Percentiles rank a stretch among this genome's conserved stretches.
phyloP scores from a whole-genome alignment of 805 yeast species.

The Starmerella vaccinii region DNA sequence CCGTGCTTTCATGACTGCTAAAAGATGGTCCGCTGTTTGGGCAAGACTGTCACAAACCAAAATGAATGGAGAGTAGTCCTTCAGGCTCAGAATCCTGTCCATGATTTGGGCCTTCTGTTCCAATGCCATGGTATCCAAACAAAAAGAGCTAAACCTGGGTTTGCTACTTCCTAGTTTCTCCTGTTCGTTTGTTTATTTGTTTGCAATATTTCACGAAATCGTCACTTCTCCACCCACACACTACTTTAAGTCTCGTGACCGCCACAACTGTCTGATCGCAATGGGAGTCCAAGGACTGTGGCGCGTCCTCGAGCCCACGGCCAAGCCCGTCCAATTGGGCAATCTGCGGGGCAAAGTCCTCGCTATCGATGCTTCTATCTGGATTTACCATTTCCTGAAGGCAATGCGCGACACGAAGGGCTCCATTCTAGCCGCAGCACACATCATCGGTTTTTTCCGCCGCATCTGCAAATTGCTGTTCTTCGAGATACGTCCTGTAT shows the following conservation, averaged over 20 bases:
- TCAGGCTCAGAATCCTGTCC: conserved; percentile 54
- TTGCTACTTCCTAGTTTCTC: neutral
- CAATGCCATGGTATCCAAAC: conserved; percentile 7
- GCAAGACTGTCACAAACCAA: conserved; percentile 57
- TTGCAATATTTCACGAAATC: neutral
- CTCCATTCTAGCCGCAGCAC: conserved; percentile 63
- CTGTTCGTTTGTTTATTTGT: no score
- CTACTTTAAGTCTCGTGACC: conserved; percentile 3
- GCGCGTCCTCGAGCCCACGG: conserved; percentile 82
- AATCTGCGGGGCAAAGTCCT: conserved; percentile 64
- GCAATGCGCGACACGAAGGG: conserved; percentile 88
- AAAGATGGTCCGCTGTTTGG: conserved; percentile 52
- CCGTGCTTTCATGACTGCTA: conserved; percentile 48
- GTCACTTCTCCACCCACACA: neutral
- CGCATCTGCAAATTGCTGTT: conserved; percentile 82
- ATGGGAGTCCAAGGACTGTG: conserved; percentile 98
- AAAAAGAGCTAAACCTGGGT: neutral
- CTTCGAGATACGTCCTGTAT: conserved; percentile 65
- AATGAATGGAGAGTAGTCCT: conserved; percentile 66
- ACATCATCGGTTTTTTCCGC: conserved; percentile 89
- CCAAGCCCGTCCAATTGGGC: conserved; percentile 82
- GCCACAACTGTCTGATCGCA: neutral
- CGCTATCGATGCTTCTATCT: conserved; percentile 96
- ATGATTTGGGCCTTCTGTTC: conserved; percentile 39
- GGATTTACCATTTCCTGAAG: conserved; percentile 94